These are phyloP conservation scores for Hyaloscypha finlandica DNA, from an alignment of 495 filamentous ascomycete genomes.

Conservation along the genomic window DNA sequence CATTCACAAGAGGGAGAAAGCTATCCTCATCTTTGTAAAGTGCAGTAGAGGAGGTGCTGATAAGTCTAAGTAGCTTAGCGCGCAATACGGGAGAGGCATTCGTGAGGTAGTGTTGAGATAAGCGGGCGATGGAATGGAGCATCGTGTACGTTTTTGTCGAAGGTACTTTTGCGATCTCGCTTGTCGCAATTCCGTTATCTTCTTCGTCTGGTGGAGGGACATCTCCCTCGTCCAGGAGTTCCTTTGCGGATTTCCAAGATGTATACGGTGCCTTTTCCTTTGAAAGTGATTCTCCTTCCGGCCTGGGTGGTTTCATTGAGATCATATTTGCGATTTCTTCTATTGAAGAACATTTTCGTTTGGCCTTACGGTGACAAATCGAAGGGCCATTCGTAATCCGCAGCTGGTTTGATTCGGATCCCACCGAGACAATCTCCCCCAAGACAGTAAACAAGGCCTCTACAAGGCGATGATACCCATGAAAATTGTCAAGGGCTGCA, in stretches of 20 bases:
- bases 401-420: conserved; percentile 63
- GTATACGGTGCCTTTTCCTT: conserved; percentile 37
- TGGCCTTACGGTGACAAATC: conserved; percentile 40
- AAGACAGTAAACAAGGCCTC: conserved; percentile 84
- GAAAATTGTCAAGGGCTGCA: conserved; percentile 85
- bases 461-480: conserved; percentile 87
- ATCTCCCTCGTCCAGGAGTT: conserved; percentile 32
- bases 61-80: conserved; percentile 70
- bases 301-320: conserved; percentile 39
- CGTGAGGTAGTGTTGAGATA: conserved; percentile 83
- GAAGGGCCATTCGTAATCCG: conserved; percentile 38
- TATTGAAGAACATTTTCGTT: conserved; percentile 14
- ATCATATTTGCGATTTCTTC: conserved; percentile 38
- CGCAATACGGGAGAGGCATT: conserved; percentile 78
- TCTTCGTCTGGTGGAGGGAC: conserved; percentile 33
- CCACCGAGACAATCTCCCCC: conserved; percentile 78
- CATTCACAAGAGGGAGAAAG: conserved; percentile 87
- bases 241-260: conserved; percentile 34
- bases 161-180: conserved; percentile 44
- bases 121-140: conserved; percentile 65
- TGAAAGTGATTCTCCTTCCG: conserved; percentile 35
- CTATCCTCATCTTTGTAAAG: conserved; percentile 73
- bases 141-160: conserved; percentile 60
- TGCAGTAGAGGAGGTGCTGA: conserved; percentile 65
- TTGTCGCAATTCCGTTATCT: conserved; percentile 34